Conservation (phyloP, 1,284 basidiomycete genomes). For the Irpex sp. region DNA sequence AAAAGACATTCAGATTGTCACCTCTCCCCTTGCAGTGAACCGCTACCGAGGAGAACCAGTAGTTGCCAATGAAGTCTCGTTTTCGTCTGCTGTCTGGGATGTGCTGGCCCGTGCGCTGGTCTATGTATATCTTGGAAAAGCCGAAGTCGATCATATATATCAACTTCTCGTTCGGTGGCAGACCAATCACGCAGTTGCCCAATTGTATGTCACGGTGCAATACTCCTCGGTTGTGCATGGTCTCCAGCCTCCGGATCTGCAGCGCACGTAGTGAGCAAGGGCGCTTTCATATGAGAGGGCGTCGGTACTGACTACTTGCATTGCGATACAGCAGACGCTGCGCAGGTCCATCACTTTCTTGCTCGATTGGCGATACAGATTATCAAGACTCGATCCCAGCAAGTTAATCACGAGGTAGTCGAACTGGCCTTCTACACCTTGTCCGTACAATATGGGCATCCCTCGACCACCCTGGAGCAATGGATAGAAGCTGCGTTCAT, state of each 20-base stretch:
- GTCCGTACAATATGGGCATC: constrained; percentile 62
- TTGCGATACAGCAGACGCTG: constrained; percentile 65
- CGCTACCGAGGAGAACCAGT: constrained; percentile 70
- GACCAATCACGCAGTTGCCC: constrained; percentile 65
- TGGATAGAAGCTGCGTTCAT: constrained; percentile 66
- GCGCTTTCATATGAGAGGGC: background rate
- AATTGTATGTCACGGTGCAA: constrained; percentile 74
- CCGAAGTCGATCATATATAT: constrained; percentile 82
- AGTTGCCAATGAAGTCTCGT: constrained; percentile 74
- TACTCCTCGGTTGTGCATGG: constrained; percentile 67
- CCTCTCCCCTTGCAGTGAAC: constrained; percentile 73
- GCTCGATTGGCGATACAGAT: constrained; percentile 47
- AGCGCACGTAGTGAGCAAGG: background rate
- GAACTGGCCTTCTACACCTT: constrained; percentile 54
- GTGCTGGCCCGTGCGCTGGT: constrained; percentile 53
- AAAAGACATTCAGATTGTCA: constrained; percentile 20
- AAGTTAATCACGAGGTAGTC: constrained; percentile 73
- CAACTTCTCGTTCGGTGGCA: constrained; percentile 45
- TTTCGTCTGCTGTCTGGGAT: constrained; percentile 60
- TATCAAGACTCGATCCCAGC: constrained; percentile 63
- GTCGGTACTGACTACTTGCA: constrained; percentile 55
- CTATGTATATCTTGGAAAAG: constrained; percentile 71
- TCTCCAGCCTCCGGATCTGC: constrained; percentile 62
- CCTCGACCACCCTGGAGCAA: constrained; percentile 64
- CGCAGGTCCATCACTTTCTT: constrained; percentile 59